A percentile compares a stretch with the other conserved stretches of the same genome.
These are phyloP conservation scores for Lichtheimia corymbifera DNA, from an alignment of 371 early-diverging fungal species.

Conservation along the genomic window DNA sequence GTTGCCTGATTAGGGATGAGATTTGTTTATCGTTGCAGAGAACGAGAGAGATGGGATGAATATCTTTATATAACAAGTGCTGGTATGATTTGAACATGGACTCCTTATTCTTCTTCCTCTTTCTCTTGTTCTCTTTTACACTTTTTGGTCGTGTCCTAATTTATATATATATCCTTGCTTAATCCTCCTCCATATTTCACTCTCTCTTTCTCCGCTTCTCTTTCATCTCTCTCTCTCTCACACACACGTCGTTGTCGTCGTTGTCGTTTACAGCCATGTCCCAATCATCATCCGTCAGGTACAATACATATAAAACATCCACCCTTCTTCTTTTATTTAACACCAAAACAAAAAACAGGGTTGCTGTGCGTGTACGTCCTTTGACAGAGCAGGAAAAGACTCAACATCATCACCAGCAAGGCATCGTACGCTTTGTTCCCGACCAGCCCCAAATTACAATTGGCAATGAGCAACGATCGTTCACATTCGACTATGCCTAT, in stretches of 20 bases:
- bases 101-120: conserved; percentile 10
- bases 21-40: conserved; percentile 4
- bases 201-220: conserved; percentile 20
- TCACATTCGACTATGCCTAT: conserved; percentile 89
- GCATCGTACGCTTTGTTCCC: conserved; percentile 63
- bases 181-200: conserved; percentile 7
- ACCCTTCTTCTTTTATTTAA: not conserved
- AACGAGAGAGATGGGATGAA: not conserved
- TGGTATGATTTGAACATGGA: not conserved
- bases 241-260: not conserved
- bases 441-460: conserved; percentile 65
- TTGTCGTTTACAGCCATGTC: conserved; percentile 4
- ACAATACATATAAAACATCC: not conserved
- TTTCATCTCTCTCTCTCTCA: not conserved
- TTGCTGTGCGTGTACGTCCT: conserved; percentile 33
- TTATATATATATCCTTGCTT: not conserved
- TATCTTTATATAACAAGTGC: not conserved
- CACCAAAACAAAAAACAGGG: conserved; percentile 10
- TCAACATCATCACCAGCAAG: conserved; percentile 52
- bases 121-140: conserved; percentile 5
- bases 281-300: conserved; percentile 24
- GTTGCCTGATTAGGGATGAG: conserved; percentile 8
- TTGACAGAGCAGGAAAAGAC: conserved; percentile 69
- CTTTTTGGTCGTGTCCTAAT: conserved; percentile 9
- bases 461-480: conserved; percentile 64